phyloP scores from a whole-genome alignment of 139 green algal species.

The Auxenochlorella pyrenoidosa region DNA sequence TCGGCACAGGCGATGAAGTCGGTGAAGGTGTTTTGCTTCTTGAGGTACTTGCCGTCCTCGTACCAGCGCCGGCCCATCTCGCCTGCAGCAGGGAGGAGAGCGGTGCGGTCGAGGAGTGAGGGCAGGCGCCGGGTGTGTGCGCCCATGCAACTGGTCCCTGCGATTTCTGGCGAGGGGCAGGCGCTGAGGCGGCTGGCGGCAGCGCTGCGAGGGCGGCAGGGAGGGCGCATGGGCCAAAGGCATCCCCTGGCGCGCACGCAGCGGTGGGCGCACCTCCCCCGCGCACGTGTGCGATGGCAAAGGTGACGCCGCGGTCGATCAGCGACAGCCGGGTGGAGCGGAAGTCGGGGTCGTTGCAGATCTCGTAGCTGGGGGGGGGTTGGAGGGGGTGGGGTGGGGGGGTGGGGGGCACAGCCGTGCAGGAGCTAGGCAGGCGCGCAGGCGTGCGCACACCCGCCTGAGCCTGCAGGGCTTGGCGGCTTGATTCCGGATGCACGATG shows the following conservation, averaged over 20 bases:
- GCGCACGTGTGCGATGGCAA: conserved; percentile 85
- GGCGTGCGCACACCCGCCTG: too few species aligned
- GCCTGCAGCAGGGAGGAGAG: conserved; percentile 14
- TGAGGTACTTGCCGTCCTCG: conserved; percentile 77
- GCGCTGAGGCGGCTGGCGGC: too few species aligned
- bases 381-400: too few species aligned
- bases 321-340: conserved; percentile 62
- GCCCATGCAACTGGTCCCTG: too few species aligned
- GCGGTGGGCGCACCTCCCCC: conserved; percentile 69
- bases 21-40: conserved; percentile 41
- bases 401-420: too few species aligned
- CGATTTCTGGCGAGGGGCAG: too few species aligned
- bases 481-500: too few species aligned
- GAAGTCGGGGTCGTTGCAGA: conserved; percentile 72
- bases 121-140: too few species aligned
- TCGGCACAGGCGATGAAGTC: conserved; percentile 84
- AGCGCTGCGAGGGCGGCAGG: background rate
- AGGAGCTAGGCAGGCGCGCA: background rate
- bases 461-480: too few species aligned
- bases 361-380: conserved; percentile 59
- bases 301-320: conserved; percentile 82
- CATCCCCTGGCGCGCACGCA: background rate
- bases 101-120: background rate
- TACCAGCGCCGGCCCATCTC: conserved; percentile 89
- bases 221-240: background rate